Evolutionary conservation across 768 basidiomycete species (phyloP).

Genomic region (Lactarius hatsudake): DNA sequence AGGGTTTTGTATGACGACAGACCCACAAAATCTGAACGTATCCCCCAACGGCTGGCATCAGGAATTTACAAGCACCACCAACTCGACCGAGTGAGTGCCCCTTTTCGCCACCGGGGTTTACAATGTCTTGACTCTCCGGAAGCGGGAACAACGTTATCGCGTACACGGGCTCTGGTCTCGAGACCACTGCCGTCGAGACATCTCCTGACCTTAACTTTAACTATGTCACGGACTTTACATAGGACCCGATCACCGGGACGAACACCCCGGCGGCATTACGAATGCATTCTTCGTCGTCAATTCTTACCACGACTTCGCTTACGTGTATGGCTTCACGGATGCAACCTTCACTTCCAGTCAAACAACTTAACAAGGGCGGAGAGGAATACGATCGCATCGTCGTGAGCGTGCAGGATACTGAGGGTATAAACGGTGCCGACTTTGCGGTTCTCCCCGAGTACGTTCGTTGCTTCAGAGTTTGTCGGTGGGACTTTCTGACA

Average conservation of each 20-base stretch:
- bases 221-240: conserved; percentile 37
- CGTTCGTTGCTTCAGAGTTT: conserved; percentile 17
- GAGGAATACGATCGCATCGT: conserved; percentile 48
- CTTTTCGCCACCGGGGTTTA: neutral
- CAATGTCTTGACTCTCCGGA: neutral
- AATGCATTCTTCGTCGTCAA: conserved; percentile 63
- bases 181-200: conserved; percentile 38
- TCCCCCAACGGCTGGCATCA: conserved; percentile 63
- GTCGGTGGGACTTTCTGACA: neutral
- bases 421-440: conserved; percentile 44
- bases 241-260: conserved; percentile 40
- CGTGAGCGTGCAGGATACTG: conserved; percentile 49
- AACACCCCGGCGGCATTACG: conserved; percentile 56
- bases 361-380: conserved; percentile 42
- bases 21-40: conserved; percentile 52
- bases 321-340: conserved; percentile 62
- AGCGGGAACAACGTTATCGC: conserved; percentile 43
- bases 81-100: conserved; percentile 30
- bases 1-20: conserved; percentile 49
- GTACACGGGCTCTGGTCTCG: conserved; percentile 29
- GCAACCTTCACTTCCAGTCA: conserved; percentile 54
- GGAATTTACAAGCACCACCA: conserved; percentile 35
- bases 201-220: conserved; percentile 40
- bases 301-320: conserved; percentile 21
- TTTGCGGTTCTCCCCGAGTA: conserved; percentile 47